Conservation (phyloP, 306 rosid species). For the Gastrolobium villosum region DNA sequence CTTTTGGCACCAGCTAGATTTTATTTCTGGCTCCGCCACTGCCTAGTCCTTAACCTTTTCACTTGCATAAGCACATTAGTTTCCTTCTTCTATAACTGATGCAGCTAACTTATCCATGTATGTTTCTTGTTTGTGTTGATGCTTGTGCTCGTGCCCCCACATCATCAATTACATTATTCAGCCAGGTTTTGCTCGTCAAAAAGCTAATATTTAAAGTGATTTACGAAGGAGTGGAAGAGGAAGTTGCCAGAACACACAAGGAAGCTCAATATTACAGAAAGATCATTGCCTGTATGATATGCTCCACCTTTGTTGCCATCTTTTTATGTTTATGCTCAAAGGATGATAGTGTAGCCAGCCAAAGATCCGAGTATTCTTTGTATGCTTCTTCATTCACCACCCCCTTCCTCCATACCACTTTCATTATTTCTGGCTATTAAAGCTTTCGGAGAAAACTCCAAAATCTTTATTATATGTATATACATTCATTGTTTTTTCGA, state of each 20-base stretch:
- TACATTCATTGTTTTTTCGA: conserved; percentile 48
- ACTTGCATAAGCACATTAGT: neutral
- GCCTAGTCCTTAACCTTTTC: conserved; percentile 24
- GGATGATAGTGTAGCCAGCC: conserved; percentile 43
- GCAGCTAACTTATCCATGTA: conserved; percentile 50
- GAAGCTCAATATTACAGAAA: conserved; percentile 37
- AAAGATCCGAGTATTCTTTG: conserved; percentile 31
- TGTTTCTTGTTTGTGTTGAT: conserved; percentile 58
- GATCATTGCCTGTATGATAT: conserved; percentile 33
- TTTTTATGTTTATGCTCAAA: conserved; percentile 44
- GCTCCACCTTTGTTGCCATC: conserved; percentile 44
- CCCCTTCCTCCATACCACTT: neutral
- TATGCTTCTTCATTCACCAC: conserved; percentile 34
- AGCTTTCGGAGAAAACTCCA: conserved; percentile 34
- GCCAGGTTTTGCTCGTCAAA: conserved; percentile 96
- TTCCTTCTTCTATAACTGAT: conserved; percentile 54
- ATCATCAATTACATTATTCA: conserved; percentile 53
- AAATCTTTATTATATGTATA: conserved; percentile 8
- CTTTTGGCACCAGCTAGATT: too few relatives aligned
- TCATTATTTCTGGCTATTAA: conserved; percentile 10
- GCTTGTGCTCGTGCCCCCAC: conserved; percentile 37
- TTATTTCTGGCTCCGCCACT: too few relatives aligned
- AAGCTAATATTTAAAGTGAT: conserved; percentile 62
- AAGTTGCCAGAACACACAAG: conserved; percentile 35
- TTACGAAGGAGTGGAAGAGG: conserved; percentile 33